These are phyloP conservation scores for Sphaerostilbella broomeana DNA, from an alignment of 2,329 filamentous ascomycete genomes.

Conservation along the genomic window DNA sequence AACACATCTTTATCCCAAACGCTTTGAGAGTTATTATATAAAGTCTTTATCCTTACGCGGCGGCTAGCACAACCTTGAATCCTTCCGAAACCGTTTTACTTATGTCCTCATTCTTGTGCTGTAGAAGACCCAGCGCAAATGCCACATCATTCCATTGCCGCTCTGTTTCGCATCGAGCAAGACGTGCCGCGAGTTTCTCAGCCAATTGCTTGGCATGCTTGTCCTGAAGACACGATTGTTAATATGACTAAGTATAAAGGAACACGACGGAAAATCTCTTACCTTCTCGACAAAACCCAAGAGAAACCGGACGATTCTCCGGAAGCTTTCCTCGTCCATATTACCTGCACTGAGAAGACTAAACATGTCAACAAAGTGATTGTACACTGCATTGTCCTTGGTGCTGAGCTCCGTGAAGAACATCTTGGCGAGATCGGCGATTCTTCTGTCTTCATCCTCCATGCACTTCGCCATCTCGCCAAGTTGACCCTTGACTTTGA, in stretches of 20 bases:
- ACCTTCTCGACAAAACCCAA: conserved; percentile 97
- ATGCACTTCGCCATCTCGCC: conserved; percentile 99
- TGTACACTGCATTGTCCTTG: conserved; percentile 98
- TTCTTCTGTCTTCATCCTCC: conserved; percentile 90
- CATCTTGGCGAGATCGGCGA: conserved; percentile 90
- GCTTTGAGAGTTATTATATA: too few species aligned
- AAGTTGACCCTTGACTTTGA: conserved; percentile 98
- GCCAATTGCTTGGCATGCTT: conserved; percentile 94
- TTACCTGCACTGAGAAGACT: conserved; percentile 79
- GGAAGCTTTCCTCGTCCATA: conserved; percentile 79
- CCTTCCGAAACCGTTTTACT: conserved; percentile 68
- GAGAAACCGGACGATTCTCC: conserved; percentile 83
- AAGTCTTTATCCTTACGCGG: too few species aligned
- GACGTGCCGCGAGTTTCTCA: conserved; percentile 81
- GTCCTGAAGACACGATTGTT: conserved; percentile 52
- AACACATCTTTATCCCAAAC: too few species aligned
- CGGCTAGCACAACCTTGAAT: conserved; percentile 63
- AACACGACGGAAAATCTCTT: conserved; percentile 23
- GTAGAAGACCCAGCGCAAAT: conserved; percentile 80
- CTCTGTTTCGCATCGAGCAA: conserved; percentile 82
- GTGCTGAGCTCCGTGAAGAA: conserved; percentile 97
- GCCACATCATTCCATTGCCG: conserved; percentile 97
- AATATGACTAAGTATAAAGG: background rate
- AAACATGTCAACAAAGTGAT: conserved; percentile 99
- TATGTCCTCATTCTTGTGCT: conserved; percentile 91